Evolutionary conservation across 23 red algal genomes (phyloP).

Genomic region (Pyropia yezoensis): DNA sequence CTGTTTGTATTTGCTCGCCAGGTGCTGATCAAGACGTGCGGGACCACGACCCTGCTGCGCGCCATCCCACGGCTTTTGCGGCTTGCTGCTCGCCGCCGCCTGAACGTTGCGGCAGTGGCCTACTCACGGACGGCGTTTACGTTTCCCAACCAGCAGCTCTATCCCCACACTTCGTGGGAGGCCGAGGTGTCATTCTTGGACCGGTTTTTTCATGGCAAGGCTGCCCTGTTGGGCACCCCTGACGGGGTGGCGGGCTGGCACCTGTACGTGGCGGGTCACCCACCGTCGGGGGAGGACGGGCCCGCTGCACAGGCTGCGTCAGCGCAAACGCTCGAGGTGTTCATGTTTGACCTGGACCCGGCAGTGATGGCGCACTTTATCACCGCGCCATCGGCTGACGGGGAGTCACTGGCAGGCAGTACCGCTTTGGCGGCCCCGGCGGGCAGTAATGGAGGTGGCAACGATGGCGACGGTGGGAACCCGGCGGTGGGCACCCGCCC

Average conservation of each 20-base stretch:
- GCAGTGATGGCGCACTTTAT: slow-evolving; percentile 31
- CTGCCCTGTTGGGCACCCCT: slow-evolving; percentile 10
- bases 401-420: neutral
- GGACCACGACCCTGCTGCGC: slow-evolving; percentile 72
- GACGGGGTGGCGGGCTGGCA: slow-evolving; percentile 24
- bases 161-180: slow-evolving; percentile 54
- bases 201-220: slow-evolving; percentile 15
- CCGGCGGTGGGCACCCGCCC: slow-evolving; percentile 8
- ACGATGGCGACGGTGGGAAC: neutral
- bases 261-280: slow-evolving; percentile 23
- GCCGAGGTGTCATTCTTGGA: slow-evolving; percentile 66
- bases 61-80: slow-evolving; percentile 29
- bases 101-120: slow-evolving; percentile 25
- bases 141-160: slow-evolving; percentile 59
- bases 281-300: neutral
- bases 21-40: slow-evolving; percentile 92
- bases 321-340: slow-evolving; percentile 64
- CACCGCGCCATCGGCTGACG: neutral
- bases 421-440: neutral
- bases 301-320: neutral
- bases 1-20: slow-evolving; percentile 70
- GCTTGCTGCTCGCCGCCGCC: slow-evolving; percentile 10
- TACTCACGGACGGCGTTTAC: slow-evolving; percentile 72
- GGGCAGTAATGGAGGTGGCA: neutral
- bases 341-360: slow-evolving; percentile 94